These are phyloP conservation scores for Sarcodon aspratus DNA, from an alignment of 768 basidiomycete genomes.

Conservation along the genomic window DNA sequence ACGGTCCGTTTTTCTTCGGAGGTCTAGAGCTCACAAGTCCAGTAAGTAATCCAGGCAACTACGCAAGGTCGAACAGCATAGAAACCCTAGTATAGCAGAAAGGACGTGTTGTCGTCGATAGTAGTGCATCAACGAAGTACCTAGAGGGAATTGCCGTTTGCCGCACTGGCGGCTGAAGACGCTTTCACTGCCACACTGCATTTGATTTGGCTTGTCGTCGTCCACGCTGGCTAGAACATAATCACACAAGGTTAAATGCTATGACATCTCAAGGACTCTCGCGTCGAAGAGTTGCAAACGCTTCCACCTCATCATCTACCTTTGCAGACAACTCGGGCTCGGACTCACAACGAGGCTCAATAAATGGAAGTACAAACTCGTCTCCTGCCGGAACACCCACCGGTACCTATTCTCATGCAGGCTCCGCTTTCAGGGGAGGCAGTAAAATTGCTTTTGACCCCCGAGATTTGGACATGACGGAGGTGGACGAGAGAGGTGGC, in stretches of 20 bases:
- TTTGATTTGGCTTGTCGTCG: no score
- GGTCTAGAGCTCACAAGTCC: no score
- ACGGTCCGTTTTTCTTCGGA: no score
- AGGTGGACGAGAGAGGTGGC: conserved; percentile 55
- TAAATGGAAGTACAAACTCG: background rate
- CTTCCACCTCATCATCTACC: conserved; percentile 17
- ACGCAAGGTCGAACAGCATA: no score
- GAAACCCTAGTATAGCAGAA: no score
- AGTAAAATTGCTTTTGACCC: conserved; percentile 91
- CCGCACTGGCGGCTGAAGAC: no score
- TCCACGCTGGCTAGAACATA: background rate
- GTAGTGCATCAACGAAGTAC: no score
- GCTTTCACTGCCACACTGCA: no score
- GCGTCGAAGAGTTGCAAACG: conserved; percentile 40
- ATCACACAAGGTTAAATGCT: conserved; percentile 5
- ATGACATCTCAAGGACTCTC: conserved; percentile 50
- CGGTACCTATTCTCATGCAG: conserved; percentile 44
- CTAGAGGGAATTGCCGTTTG: no score
- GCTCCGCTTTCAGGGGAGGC: conserved; percentile 78
- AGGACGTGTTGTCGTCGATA: no score
- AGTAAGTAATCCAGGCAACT: no score
- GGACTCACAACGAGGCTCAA: background rate
- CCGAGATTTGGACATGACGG: conserved; percentile 68
- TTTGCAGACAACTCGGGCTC: background rate
- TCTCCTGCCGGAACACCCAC: conserved; percentile 8